These are phyloP conservation scores for Ogataea hybrid DNA, from an alignment of 1,139 yeast genomes.

Conservation along the genomic window DNA sequence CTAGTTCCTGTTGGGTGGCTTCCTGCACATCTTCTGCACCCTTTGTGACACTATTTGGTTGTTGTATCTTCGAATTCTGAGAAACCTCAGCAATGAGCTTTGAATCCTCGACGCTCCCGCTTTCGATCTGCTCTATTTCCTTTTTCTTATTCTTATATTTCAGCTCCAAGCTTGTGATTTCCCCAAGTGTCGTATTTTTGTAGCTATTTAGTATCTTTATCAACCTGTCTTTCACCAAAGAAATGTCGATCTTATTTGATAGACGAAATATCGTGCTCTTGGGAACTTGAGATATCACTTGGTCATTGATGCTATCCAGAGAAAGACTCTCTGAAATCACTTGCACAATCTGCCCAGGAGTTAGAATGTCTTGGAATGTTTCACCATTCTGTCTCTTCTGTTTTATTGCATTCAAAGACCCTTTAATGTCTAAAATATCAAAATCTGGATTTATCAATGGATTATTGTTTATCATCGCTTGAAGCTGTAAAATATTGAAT, in stretches of 20 bases:
- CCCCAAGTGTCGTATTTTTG: conserved; percentile 31
- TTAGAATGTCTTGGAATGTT: conserved; percentile 19
- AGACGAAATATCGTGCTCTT: conserved; percentile 32
- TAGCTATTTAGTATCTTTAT: conserved; percentile 32
- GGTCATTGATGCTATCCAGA: conserved; percentile 27
- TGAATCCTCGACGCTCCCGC: conserved; percentile 31
- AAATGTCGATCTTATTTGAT: conserved; percentile 29
- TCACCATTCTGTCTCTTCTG: conserved; percentile 20
- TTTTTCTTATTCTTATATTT: conserved; percentile 25
- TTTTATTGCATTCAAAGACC: conserved; percentile 21
- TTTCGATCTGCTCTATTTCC: conserved; percentile 31
- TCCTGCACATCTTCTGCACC: not conserved
- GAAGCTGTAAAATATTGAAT: conserved; percentile 33
- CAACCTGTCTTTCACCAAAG: conserved; percentile 32
- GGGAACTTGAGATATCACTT: conserved; percentile 31
- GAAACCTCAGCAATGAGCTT: conserved; percentile 27
- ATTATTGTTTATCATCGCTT: conserved; percentile 33
- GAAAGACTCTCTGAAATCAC: conserved; percentile 34
- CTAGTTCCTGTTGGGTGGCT: conserved; percentile 5
- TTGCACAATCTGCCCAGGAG: conserved; percentile 33
- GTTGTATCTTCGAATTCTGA: not conserved
- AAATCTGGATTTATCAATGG: conserved; percentile 34
- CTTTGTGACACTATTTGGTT: not conserved
- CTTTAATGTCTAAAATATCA: conserved; percentile 30
- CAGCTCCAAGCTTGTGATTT: conserved; percentile 30